Evolutionary conservation across 306 rosid species (phyloP).

Genomic region (Medicago ruthenica): DNA sequence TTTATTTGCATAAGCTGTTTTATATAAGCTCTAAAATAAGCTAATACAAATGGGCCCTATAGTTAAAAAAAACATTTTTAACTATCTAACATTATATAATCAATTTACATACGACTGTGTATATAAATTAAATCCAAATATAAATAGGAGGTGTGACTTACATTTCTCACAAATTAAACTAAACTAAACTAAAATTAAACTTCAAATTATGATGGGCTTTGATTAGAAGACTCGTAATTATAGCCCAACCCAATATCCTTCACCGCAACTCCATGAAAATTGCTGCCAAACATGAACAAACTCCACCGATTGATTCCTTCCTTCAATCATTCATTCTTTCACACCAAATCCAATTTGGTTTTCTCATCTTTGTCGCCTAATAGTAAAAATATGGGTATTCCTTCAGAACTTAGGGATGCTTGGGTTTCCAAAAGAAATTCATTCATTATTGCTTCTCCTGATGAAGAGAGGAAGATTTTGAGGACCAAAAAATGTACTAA

Average conservation of each 20-base stretch:
- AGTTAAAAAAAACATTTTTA: too few species aligned
- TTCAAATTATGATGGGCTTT: too few species aligned
- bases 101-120: too few species aligned
- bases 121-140: too few species aligned
- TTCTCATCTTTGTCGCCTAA: background rate
- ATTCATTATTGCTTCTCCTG: conserved; percentile 70
- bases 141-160: too few species aligned
- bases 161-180: too few species aligned
- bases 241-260: background rate
- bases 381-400: conserved; percentile 66
- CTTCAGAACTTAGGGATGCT: conserved; percentile 67
- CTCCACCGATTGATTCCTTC: background rate
- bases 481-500: conserved; percentile 61
- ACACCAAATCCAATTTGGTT: conserved; percentile 30
- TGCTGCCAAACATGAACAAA: background rate
- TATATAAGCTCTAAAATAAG: too few species aligned
- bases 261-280: background rate
- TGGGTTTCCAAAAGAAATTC: conserved; percentile 49
- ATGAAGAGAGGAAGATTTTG: conserved; percentile 61
- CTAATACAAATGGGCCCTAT: too few species aligned
- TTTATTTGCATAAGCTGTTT: too few species aligned
- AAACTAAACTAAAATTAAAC: too few species aligned
- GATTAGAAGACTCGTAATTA: background rate
- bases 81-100: too few species aligned
- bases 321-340: too few species aligned